A percentile compares a stretch with the other conserved stretches of the same genome.
phyloP scores from a whole-genome alignment of 495 filamentous ascomycete genomes.

The Penicillium pulvis region DNA sequence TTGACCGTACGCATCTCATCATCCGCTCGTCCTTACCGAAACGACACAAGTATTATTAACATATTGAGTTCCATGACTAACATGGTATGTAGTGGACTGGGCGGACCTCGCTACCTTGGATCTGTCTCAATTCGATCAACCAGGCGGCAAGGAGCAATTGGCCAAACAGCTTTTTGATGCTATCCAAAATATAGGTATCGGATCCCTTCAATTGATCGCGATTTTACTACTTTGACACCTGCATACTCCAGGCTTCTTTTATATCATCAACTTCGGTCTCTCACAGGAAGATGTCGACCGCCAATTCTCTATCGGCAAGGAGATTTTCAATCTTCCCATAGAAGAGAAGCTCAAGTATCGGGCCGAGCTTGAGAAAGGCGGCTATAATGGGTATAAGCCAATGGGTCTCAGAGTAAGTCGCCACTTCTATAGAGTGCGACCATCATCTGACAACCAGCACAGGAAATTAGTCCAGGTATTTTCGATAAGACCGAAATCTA shows the following conservation, averaged over 20 bases:
- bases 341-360: conserved; percentile 53
- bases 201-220: not conserved
- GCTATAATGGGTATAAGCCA: conserved; percentile 43
- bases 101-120: conserved; percentile 56
- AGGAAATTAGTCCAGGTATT: conserved; percentile 30
- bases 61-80: not conserved
- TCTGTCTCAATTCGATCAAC: conserved; percentile 47
- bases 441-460: conserved; percentile 1
- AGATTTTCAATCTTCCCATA: conserved; percentile 49
- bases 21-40: not conserved
- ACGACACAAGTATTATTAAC: not conserved
- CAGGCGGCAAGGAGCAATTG: conserved; percentile 52
- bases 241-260: conserved; percentile 43
- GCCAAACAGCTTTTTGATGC: conserved; percentile 53
- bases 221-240: not conserved
- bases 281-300: conserved; percentile 50
- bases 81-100: conserved; percentile 37
- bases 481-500: conserved; percentile 58
- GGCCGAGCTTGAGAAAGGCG: conserved; percentile 47
- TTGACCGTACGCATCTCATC: conserved; percentile 30
- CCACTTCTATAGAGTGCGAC: not conserved
- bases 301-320: conserved; percentile 54
- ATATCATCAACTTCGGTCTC: conserved; percentile 52
- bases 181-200: conserved; percentile 17
- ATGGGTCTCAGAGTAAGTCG: not conserved